These are phyloP conservation scores for Melanopsichium pennsylvanicum DNA, from an alignment of 1,284 basidiomycete genomes.

Conservation along the genomic window DNA sequence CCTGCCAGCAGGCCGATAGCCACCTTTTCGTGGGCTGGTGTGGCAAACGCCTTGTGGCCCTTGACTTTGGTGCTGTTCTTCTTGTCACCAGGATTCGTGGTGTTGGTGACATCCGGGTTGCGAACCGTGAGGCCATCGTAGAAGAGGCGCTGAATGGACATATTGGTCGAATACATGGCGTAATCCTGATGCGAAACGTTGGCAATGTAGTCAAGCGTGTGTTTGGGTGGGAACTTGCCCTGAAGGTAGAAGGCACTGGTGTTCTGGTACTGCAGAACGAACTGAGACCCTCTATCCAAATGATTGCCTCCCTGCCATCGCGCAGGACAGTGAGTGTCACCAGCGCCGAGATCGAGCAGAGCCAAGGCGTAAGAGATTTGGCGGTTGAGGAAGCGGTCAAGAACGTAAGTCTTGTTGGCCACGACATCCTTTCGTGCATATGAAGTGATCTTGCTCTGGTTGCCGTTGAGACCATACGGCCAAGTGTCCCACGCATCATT, in stretches of 20 bases:
- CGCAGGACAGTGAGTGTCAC: conserved; percentile 50
- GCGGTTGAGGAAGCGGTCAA: conserved; percentile 49
- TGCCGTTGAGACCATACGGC: conserved; percentile 61
- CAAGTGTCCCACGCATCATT: conserved; percentile 48
- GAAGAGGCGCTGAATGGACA: conserved; percentile 39
- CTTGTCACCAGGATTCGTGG: conserved; percentile 49
- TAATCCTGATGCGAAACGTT: conserved; percentile 53
- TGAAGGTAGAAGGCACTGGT: conserved; percentile 18
- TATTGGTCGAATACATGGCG: conserved; percentile 48
- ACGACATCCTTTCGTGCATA: conserved; percentile 22
- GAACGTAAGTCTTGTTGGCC: conserved; percentile 40
- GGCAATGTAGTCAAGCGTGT: conserved; percentile 43
- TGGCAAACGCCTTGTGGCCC: conserved; percentile 54
- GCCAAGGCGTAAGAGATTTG: conserved; percentile 52
- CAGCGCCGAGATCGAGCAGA: conserved; percentile 37
- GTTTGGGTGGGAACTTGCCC: conserved; percentile 47
- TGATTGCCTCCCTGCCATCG: conserved; percentile 56
- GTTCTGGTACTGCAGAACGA: conserved; percentile 45
- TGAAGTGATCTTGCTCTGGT: conserved; percentile 39
- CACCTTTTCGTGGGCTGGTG: conserved; percentile 54
- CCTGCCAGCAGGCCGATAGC: conserved; percentile 55
- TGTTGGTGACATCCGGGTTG: conserved; percentile 40
- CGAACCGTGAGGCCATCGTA: conserved; percentile 32
- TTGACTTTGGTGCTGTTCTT: conserved; percentile 19
- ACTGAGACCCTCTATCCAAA: conserved; percentile 47